These are phyloP conservation scores for Thelephora aurantiotincta DNA, from an alignment of 768 basidiomycete genomes.

Conservation along the genomic window DNA sequence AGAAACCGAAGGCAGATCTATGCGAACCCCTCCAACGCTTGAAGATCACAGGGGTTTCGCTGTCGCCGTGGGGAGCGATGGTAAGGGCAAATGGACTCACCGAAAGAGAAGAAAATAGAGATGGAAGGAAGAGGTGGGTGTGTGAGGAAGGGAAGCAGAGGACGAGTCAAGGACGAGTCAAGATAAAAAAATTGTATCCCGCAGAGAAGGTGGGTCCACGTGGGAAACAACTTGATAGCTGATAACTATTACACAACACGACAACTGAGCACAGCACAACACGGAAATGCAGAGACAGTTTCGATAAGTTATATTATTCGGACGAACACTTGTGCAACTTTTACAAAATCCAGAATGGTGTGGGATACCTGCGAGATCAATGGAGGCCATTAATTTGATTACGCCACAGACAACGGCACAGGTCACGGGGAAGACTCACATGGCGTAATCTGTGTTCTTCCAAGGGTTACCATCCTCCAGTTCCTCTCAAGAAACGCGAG, in stretches of 20 bases:
- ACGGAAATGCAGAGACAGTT: constrained; percentile 9
- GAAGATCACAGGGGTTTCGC: not conserved
- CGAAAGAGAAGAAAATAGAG: constrained; percentile 4
- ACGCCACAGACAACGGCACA: not conserved
- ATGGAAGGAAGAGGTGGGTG: not conserved
- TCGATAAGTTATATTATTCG: too few relatives aligned
- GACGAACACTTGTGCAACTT: too few relatives aligned
- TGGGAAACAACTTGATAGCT: not conserved
- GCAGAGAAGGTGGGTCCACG: too few relatives aligned
- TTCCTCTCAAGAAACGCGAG: constrained; percentile 69
- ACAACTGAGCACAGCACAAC: not conserved
- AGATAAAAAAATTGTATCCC: not conserved
- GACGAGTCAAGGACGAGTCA: not conserved
- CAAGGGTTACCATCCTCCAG: constrained; percentile 46
- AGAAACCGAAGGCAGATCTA: not conserved
- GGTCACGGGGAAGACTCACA: constrained; percentile 23
- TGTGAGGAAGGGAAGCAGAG: not conserved
- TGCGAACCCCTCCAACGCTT: not conserved
- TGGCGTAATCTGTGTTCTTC: constrained; percentile 4
- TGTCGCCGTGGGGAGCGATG: not conserved
- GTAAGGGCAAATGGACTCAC: constrained; percentile 5
- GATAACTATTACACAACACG: not conserved
- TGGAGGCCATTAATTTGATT: constrained; percentile 11
- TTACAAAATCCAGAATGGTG: constrained; percentile 5
- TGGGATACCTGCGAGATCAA: constrained; percentile 5